Base-by-base conservation (phyloP, 257 asterid species). In the Solanum ossicruentum region DNA sequence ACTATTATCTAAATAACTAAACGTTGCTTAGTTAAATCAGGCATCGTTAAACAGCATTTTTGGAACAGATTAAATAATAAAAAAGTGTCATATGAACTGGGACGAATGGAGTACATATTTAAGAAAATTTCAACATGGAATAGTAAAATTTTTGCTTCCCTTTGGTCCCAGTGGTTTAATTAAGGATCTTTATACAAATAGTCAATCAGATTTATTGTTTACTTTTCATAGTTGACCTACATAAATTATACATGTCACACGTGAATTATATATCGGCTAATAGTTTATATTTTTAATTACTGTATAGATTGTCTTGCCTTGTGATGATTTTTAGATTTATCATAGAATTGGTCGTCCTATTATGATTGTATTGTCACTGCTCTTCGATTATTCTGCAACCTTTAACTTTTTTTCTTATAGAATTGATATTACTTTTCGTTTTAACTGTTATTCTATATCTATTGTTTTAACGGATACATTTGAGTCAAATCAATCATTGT, bases 81-180 rank as follows among this genome's bases (percentile, higher is more conserved):
- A 10, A 3, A n/a, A 60, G 5, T 4, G 0, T 10, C 7, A 60
- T n/a, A n/a, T n/a, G 4, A 60, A 1, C 5, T 58, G 7, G 0
- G 0, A 58, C 1, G 11, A 1, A 60, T 60, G 32, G 7, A 20
- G 28, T n/a, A 20, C 4, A 20, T 6, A 60, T n/a, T 60, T 60
- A n/a, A 10, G 2, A 60, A 60, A 58, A 60, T n/a, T n/a, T 58
- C 10, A 60, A n/a, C n/a, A 7, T 60, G 32, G 32, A 26, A 60
- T 60, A 60, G 67, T 0, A 32, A 60, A 10, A n/a, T 10, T 60
- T 60, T 60, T 60, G 32, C 67, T 13, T n/a, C 1, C 32, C 67
- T n/a, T 60, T 60, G 6, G 70, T 63, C 26, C 23, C 5, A 1
- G 1, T 61, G 21, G 17, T 21, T 61, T 11, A 21, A 0, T 11